Evolutionary conservation across 768 basidiomycete species (phyloP), one percentile per base, ranked within the genome.

Genomic region (Phylloporus rhodoxanthus): DNA sequence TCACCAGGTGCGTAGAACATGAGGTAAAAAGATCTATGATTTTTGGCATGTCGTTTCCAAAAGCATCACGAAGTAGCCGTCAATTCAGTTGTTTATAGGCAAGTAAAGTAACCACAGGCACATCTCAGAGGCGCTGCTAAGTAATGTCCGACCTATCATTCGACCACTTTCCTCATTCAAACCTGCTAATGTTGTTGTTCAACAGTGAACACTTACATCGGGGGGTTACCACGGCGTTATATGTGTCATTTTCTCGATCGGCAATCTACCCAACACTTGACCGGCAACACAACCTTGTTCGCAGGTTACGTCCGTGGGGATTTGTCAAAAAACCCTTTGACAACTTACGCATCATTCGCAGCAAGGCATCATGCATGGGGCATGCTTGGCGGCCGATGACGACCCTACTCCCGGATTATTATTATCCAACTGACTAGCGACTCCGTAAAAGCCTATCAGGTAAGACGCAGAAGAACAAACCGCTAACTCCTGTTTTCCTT

Each of bases 381-480:
- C 28, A 4, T n/a, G 23, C 37, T 38, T 20, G 17, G 37, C 9
- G 20, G 20, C 41, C 13, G 15, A 45, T 40, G 33, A 38, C 40
- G 36, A 47, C 8, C 19, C 23, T 34, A 28, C 32, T 40, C 15
- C 42, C 47, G 19, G 29, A 48, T 47, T 56, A 63, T 65, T 40
- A 58, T 63, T 25, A 58, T 55, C 42, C 46, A 47, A 43, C 26
- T 45, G 40, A 47, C 55, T 54, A 54, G 36, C 47, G 48, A 48
- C 28, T 64, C 66, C 66, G 66, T 51, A 57, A 67, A 67, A 57
- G 66, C 66, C 66, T 67, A 67, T 67, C 66, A 66, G 44, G 55
- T 54, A 47, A 61, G 60, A 50, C 52, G 55, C 55, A 58, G 54
- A 55, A 53, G 43, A 45, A 30, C 40, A 50, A 25, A 52, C 57